phyloP scores from a whole-genome alignment of 2,329 filamentous ascomycete species.

The Macrophomina pseudophaseolina region DNA sequence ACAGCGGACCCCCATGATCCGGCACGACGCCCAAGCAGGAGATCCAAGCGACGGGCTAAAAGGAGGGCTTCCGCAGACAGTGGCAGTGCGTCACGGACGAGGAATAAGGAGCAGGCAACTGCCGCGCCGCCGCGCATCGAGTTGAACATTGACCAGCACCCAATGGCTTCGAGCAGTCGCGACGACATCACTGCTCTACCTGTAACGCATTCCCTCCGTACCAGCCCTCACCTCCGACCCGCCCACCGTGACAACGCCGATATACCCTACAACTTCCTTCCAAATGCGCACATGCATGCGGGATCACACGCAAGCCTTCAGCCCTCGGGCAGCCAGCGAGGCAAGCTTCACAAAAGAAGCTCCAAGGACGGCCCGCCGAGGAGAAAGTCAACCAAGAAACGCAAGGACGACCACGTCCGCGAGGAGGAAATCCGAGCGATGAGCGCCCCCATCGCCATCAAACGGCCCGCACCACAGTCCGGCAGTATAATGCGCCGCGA shows the following conservation, averaged over 20 bases:
- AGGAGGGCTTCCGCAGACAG: constrained; percentile 30
- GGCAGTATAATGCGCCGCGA: constrained; percentile 67
- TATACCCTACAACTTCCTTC: constrained; percentile 52
- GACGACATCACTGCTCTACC: constrained; percentile 57
- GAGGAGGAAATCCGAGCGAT: constrained; percentile 90
- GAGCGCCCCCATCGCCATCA: constrained; percentile 70
- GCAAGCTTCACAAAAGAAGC: constrained; percentile 57
- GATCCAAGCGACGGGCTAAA: constrained; percentile 34
- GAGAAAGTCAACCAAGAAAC: constrained; percentile 74
- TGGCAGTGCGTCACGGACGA: constrained; percentile 24
- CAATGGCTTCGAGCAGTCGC: constrained; percentile 36
- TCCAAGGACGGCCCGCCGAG: constrained; percentile 63
- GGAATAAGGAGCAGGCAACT: constrained; percentile 13
- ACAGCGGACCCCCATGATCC: constrained; percentile 27
- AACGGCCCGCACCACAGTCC: constrained; percentile 64
- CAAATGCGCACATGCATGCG: constrained; percentile 35
- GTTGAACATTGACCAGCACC: constrained; percentile 10
- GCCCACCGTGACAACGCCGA: constrained; percentile 44
- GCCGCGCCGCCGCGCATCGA: constrained; percentile 23
- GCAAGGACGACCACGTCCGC: constrained; percentile 75
- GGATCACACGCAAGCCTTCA: constrained; percentile 41
- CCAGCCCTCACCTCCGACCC: constrained; percentile 56
- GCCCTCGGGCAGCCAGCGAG: constrained; percentile 47
- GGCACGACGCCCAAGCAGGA: constrained; percentile 22
- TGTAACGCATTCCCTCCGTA: constrained; percentile 43